Conservation (phyloP, 2,329 filamentous ascomycete species). For the Hortaea sp. region DNA sequence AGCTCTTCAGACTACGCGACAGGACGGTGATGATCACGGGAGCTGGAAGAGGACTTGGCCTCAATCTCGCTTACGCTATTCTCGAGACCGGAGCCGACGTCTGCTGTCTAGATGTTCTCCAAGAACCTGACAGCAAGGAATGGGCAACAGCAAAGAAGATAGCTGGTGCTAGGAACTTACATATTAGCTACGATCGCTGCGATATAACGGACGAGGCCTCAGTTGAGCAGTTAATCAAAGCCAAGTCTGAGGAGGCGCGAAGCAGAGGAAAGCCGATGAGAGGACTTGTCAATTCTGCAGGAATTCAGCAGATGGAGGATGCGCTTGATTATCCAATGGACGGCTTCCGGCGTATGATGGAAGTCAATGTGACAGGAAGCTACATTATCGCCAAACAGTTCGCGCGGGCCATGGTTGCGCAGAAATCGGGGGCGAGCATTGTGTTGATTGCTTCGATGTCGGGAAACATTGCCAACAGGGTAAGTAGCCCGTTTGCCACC, state of each 20-base stretch:
- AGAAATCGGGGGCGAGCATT: constrained; percentile 24
- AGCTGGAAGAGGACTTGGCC: constrained; percentile 20
- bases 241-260: constrained; percentile 1
- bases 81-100: constrained; percentile 21
- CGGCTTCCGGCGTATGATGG: constrained; percentile 16
- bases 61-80: constrained; percentile 20
- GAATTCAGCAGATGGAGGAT: not conserved
- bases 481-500: constrained; percentile 1
- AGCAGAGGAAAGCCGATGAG: constrained; percentile 8
- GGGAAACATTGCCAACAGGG: constrained; percentile 29
- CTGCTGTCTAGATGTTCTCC: constrained; percentile 30
- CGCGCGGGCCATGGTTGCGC: constrained; percentile 23
- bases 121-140: constrained; percentile 1
- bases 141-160: constrained; percentile 2
- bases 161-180: not conserved
- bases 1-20: constrained; percentile 12
- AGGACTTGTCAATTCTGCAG: not conserved
- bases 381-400: constrained; percentile 27
- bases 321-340: constrained; percentile 1
- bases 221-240: constrained; percentile 1
- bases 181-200: constrained; percentile 2
- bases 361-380: constrained; percentile 29
- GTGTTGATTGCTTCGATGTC: constrained; percentile 31
- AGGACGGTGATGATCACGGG: constrained; percentile 21
- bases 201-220: constrained; percentile 7